Conservation (phyloP, 768 basidiomycete genomes). For the Rhodocollybia butyracea region DNA sequence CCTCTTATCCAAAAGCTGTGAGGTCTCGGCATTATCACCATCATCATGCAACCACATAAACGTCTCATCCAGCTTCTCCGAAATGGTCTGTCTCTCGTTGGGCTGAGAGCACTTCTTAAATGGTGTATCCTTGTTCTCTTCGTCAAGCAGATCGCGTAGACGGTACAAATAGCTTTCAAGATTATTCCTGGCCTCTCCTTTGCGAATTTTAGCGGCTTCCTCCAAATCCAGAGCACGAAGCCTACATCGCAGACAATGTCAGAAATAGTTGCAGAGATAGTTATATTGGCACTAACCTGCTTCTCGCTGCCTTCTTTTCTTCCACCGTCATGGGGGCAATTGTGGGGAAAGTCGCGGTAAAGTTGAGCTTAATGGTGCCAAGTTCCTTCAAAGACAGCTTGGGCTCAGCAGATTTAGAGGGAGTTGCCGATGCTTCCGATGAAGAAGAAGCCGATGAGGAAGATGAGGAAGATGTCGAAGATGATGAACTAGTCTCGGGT, state of each 20-base stretch:
- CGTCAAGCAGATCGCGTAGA: conserved; percentile 76
- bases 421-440: conserved; percentile 34
- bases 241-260: conserved; percentile 34
- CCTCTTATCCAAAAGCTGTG: conserved; percentile 71
- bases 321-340: conserved; percentile 73
- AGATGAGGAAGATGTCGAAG: conserved; percentile 26
- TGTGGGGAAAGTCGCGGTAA: conserved; percentile 61
- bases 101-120: conserved; percentile 84
- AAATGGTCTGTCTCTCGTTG: conserved; percentile 65
- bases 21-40: conserved; percentile 79
- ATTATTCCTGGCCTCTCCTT: conserved; percentile 87
- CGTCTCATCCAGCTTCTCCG: conserved; percentile 66
- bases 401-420: conserved; percentile 29
- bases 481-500: conserved; percentile 26
- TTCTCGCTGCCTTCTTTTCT: conserved; percentile 71
- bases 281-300: conserved; percentile 49
- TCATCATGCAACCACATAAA: conserved; percentile 82
- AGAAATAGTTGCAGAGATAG: not conserved
- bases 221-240: conserved; percentile 74
- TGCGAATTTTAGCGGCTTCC: conserved; percentile 71
- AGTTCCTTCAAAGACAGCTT: conserved; percentile 32
- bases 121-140: conserved; percentile 61
- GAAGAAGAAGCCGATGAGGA: conserved; percentile 28
- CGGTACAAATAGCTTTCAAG: conserved; percentile 95
- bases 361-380: conserved; percentile 65